Evolutionary conservation across 2,329 filamentous ascomycete genomes (phyloP).

Genomic region (Chaetomium olivaceum): DNA sequence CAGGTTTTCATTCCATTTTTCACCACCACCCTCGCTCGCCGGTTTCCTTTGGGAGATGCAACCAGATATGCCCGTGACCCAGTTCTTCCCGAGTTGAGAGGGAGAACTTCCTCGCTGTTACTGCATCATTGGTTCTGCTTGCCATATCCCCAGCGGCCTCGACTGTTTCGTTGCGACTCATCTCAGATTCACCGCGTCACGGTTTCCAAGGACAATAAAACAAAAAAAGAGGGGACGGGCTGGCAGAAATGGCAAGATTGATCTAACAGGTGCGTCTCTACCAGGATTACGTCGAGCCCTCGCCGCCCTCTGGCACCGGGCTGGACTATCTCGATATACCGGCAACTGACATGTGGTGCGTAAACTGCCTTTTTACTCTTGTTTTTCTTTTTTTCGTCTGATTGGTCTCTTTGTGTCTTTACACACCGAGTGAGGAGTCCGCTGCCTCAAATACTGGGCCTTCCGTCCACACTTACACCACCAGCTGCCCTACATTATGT

Average conservation of each 20-base stretch:
- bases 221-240: neutral
- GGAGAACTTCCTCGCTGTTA: neutral
- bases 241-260: conserved; percentile 25
- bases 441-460: conserved; percentile 23
- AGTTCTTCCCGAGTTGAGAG: neutral
- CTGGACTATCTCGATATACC: conserved; percentile 57
- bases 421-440: neutral
- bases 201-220: conserved; percentile 5
- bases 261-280: conserved; percentile 39
- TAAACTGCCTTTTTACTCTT: conserved; percentile 27
- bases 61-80: conserved; percentile 12
- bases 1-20: conserved; percentile 28
- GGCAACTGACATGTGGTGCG: conserved; percentile 58
- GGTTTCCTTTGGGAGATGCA: conserved; percentile 12
- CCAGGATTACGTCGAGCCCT: conserved; percentile 56
- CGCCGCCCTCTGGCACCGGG: conserved; percentile 50
- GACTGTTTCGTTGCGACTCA: neutral
- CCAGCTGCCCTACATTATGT: conserved; percentile 26
- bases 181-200: conserved; percentile 1
- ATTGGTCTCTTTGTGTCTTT: conserved; percentile 23
- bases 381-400: conserved; percentile 23
- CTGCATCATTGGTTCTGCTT: neutral
- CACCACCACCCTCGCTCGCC: conserved; percentile 18
- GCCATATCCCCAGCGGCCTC: neutral
- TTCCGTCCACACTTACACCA: conserved; percentile 29